Evolutionary conservation across 768 basidiomycete species (phyloP), one percentile per base, ranked within the genome.

Genomic region (Antrodiella citrinella): DNA sequence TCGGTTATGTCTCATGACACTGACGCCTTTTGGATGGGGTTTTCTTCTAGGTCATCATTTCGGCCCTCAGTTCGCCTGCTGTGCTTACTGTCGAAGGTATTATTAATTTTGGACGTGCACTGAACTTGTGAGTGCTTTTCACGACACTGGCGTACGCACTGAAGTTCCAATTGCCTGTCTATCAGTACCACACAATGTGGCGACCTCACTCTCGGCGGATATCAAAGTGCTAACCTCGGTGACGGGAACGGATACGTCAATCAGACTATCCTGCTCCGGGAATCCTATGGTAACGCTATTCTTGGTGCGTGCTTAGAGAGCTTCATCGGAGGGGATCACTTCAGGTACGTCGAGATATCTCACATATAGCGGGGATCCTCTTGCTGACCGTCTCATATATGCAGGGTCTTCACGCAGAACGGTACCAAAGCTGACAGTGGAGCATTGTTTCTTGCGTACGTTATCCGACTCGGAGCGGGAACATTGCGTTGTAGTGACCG

Each of bases 391-490:
- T 46, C 35, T 22, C 35, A 2, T 19, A 15, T 26, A 20, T 47
- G 35, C 38, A 78, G 80, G 10, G 67, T 79, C 4, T 82, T 62
- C 60, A 72, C 71, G 38, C 82, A 84, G 61, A 78, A 83, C 52
- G 82, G 82, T 1, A 61, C 74, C 2, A 22, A 25, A 13, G 82
- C 80, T 1, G 25, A 72, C 45, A 75, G 62, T 26, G 67, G 69
- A 0, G 72, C 75, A 1, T 62, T 83, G 20, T 86, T 86, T 62
- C 68, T 81, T 15, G 78, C 77, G 77, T 80, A 58, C 57, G 77
- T 65, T 9, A 2, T 4, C 4, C 21, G 26, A 7, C 7, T 13
- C 3, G 12, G 40, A n/a, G 4, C 9, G n/a, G n/a, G n/a, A n/a
- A n/a, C n/a, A n/a, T n/a, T n/a, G n/a, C n/a, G n/a, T n/a, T n/a